These are phyloP conservation scores for Hydnomerulius pinastri DNA, from an alignment of 768 basidiomycete species.

Conservation along the genomic window DNA sequence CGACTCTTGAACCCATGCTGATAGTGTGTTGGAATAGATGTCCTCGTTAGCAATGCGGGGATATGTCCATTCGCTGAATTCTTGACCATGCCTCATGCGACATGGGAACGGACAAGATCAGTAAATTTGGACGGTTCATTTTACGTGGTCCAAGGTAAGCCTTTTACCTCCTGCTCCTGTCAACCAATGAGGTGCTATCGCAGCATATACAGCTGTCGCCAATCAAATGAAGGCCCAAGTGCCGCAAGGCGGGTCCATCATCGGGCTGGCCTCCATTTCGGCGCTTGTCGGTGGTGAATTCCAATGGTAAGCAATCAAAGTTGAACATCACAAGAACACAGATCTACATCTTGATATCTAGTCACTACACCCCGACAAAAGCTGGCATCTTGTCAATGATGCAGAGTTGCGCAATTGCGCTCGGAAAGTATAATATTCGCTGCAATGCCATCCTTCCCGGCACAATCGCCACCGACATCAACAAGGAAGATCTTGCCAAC, in stretches of 20 bases:
- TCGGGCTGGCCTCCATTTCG: conserved; percentile 77
- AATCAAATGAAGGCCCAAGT: conserved; percentile 72
- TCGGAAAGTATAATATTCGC: conserved; percentile 76
- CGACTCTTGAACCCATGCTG: not conserved
- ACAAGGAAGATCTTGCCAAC: conserved; percentile 71
- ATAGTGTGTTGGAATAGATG: conserved; percentile 30
- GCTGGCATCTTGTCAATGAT: conserved; percentile 77
- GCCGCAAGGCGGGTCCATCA: conserved; percentile 73
- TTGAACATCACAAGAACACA: not conserved
- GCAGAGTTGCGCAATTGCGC: conserved; percentile 77
- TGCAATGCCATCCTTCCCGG: conserved; percentile 75
- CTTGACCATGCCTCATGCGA: conserved; percentile 52
- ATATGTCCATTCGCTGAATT: conserved; percentile 82
- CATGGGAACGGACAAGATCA: conserved; percentile 47
- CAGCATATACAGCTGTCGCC: conserved; percentile 51
- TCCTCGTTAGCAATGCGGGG: conserved; percentile 59
- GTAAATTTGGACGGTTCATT: conserved; percentile 79
- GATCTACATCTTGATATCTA: conserved; percentile 15
- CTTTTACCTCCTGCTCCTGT: not conserved
- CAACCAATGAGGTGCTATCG: conserved; percentile 7
- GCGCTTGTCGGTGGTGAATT: conserved; percentile 76
- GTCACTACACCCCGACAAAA: conserved; percentile 80
- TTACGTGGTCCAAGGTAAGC: conserved; percentile 62
- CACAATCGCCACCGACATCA: conserved; percentile 77
- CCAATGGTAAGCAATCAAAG: conserved; percentile 51